Evolutionary conservation across 2,329 filamentous ascomycete species (phyloP).

Genomic region (Tothia fuscella): DNA sequence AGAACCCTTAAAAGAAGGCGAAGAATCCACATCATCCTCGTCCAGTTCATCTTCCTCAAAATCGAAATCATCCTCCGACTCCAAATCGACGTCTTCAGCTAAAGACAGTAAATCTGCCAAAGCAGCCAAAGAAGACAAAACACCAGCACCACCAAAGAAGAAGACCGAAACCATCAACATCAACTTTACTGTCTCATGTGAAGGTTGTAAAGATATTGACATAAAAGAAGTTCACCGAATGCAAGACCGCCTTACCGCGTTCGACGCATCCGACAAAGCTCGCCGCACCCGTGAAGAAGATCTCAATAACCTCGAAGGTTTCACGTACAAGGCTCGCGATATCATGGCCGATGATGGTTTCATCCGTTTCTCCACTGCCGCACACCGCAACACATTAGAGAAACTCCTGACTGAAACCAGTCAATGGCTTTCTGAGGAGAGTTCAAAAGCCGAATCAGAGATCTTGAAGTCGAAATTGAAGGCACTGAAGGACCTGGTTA

Average conservation of each 20-base stretch:
- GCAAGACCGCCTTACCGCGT: constrained; percentile 61
- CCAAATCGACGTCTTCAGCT: constrained; percentile 29
- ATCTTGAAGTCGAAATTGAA: constrained; percentile 67
- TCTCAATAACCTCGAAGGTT: constrained; percentile 84
- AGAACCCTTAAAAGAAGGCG: constrained; percentile 50
- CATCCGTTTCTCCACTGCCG: constrained; percentile 35
- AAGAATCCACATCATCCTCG: constrained; percentile 35
- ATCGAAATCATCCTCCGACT: constrained; percentile 22
- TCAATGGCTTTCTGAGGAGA: constrained; percentile 87
- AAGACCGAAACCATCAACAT: constrained; percentile 41
- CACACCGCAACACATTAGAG: constrained; percentile 55
- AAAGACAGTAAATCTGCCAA: constrained; percentile 39
- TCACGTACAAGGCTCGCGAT: constrained; percentile 80
- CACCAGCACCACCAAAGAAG: constrained; percentile 32
- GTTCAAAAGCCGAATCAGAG: constrained; percentile 61
- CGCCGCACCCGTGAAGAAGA: constrained; percentile 71
- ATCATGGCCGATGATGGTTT: constrained; percentile 69
- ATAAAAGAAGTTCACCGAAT: constrained; percentile 48
- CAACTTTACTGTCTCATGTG: constrained; percentile 30
- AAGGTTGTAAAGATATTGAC: constrained; percentile 44
- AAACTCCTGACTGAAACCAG: constrained; percentile 56
- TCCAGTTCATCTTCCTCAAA: constrained; percentile 26
- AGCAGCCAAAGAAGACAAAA: constrained; percentile 27
- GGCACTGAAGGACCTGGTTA: constrained; percentile 63
- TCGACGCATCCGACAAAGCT: constrained; percentile 72